Percentiles rank a stretch among this genome's conserved stretches.
Evolutionary conservation across 164 flowering plant species (phyloP).

Genomic region (Chimonanthus praecox): DNA sequence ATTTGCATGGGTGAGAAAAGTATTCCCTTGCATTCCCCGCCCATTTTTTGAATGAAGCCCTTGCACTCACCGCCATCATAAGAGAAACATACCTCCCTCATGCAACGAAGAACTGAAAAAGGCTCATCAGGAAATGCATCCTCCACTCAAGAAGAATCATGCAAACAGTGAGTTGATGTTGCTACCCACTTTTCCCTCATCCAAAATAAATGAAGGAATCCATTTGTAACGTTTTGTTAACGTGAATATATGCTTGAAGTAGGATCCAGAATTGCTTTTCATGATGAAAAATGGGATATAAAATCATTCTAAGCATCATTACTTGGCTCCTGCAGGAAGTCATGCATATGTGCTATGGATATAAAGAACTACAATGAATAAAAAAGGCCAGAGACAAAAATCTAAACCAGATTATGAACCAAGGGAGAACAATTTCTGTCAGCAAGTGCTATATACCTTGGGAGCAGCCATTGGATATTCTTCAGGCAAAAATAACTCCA

Average conservation of each 20-base stretch:
- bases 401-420: not conserved
- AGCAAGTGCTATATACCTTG: conserved; percentile 40
- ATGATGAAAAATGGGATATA: not conserved
- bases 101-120: not conserved
- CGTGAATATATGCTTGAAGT: too few species aligned
- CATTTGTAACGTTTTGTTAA: too few species aligned
- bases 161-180: not conserved
- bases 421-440: not conserved
- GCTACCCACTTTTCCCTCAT: not conserved
- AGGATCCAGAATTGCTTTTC: too few species aligned
- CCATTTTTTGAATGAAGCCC: too few species aligned
- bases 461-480: conserved; percentile 97
- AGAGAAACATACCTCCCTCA: too few species aligned
- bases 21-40: too few species aligned
- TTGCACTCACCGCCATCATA: too few species aligned
- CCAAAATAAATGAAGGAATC: not conserved
- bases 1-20: too few species aligned
- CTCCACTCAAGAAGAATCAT: not conserved
- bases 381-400: not conserved
- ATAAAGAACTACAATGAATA: not conserved
- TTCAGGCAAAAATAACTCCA: conserved; percentile 84
- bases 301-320: not conserved
- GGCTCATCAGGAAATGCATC: not conserved
- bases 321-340: not conserved
- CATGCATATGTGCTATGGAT: not conserved